phyloP scores from a whole-genome alignment of 1,139 yeast species.

The Lodderomyces oxycetoniae region DNA sequence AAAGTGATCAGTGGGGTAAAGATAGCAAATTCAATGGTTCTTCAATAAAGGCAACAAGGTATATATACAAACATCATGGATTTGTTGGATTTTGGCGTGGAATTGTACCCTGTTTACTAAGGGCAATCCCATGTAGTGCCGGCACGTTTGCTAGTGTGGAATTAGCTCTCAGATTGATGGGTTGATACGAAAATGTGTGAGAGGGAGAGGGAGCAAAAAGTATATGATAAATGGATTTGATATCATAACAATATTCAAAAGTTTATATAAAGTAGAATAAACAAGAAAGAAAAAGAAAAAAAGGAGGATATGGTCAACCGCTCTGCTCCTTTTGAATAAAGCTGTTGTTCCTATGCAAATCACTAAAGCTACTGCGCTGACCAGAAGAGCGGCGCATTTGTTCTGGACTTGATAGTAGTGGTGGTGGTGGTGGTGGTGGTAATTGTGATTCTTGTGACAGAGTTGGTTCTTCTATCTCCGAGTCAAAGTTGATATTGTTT shows the following conservation, averaged over 20 bases:
- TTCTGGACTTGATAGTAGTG: conserved; percentile 1
- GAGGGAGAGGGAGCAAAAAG: not conserved
- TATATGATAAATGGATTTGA: not conserved
- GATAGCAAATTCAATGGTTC: conserved; percentile 44
- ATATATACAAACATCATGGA: conserved; percentile 47
- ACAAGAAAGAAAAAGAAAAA: not conserved
- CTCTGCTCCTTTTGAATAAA: conserved; percentile 12
- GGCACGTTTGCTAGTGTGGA: conserved; percentile 79
- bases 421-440: not conserved
- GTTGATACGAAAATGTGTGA: conserved; percentile 17
- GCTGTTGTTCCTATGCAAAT: conserved; percentile 19
- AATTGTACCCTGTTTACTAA: conserved; percentile 58
- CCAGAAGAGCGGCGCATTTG: conserved; percentile 3
- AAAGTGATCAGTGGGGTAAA: conserved; percentile 55
- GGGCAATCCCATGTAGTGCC: conserved; percentile 74
- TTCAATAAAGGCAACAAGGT: conserved; percentile 40
- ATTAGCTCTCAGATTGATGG: conserved; percentile 56
- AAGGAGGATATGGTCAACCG: conserved; percentile 6
- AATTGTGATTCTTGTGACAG: conserved; percentile 7
- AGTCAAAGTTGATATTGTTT: conserved; percentile 17
- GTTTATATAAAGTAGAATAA: not conserved
- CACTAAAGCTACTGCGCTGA: conserved; percentile 8
- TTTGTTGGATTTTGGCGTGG: conserved; percentile 67
- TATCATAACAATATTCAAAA: not conserved
- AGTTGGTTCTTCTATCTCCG: not conserved